These are phyloP conservation scores for Citrus hindsii DNA, from an alignment of 345 rosid genomes.

Conservation along the genomic window DNA sequence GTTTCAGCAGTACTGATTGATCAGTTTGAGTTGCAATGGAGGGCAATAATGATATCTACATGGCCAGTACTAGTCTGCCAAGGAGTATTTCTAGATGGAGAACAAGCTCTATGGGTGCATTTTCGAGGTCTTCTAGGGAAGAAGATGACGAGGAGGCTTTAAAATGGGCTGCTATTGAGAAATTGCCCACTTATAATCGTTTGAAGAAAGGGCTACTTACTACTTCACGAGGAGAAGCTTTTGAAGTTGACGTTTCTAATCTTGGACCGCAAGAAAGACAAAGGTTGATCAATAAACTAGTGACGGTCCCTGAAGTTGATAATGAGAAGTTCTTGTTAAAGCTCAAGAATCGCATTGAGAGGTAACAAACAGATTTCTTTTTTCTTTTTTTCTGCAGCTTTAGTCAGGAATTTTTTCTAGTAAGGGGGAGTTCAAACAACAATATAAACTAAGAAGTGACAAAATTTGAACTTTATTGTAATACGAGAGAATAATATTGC, in stretches of 20 bases:
- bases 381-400: neutral
- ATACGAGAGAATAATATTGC: too few relatives aligned
- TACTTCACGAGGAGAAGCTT: conserved; percentile 6
- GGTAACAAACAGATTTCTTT: conserved; percentile 8
- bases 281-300: conserved; percentile 24
- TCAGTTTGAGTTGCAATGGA: neutral
- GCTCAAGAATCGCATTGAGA: conserved; percentile 28
- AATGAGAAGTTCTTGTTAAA: conserved; percentile 30
- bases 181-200: conserved; percentile 42
- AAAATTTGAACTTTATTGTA: too few relatives aligned
- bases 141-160: conserved; percentile 67
- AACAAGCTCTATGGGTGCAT: conserved; percentile 34
- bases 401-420: too few relatives aligned
- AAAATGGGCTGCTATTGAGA: conserved; percentile 53
- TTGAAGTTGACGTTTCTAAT: conserved; percentile 15
- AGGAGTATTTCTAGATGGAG: conserved; percentile 19
- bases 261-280: conserved; percentile 21
- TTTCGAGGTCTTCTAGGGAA: conserved; percentile 54
- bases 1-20: too few relatives aligned
- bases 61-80: neutral
- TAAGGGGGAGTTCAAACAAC: too few relatives aligned
- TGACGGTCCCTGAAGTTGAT: conserved; percentile 28
- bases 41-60: neutral
- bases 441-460: too few relatives aligned
- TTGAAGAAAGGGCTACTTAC: conserved; percentile 40